A percentile compares a stretch with the other conserved stretches of the same genome.
Evolutionary conservation across 305 asterid genomes (phyloP).

Genomic region (Striga hermonthica): DNA sequence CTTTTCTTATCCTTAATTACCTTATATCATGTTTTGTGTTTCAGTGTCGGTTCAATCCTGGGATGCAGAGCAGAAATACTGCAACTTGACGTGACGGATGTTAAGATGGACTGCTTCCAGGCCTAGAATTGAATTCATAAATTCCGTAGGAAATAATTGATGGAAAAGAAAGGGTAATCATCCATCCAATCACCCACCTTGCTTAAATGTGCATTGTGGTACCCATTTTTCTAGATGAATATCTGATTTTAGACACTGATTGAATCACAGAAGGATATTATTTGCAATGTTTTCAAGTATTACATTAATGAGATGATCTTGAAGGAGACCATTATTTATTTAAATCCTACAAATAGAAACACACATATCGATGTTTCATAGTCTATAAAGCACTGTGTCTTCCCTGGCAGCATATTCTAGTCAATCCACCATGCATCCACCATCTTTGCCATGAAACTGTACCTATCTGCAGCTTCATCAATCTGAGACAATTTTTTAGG

Average conservation of each 20-base stretch:
- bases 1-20: not conserved
- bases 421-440: constrained; percentile 71
- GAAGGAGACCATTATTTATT: not conserved
- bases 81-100: constrained; percentile 94
- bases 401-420: constrained; percentile 7
- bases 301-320: not conserved
- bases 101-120: constrained; percentile 93
- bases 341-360: not conserved
- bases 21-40: constrained; percentile 5
- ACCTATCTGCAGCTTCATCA: constrained; percentile 74
- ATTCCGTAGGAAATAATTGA: too few relatives aligned
- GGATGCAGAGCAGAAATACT: constrained; percentile 92
- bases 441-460: constrained; percentile 77
- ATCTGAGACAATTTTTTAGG: constrained; percentile 40
- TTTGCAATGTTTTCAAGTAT: not conserved
- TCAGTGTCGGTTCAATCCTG: constrained; percentile 83
- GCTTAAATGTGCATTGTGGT: not conserved
- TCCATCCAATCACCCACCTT: too few relatives aligned
- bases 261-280: not conserved
- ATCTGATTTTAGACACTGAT: too few relatives aligned
- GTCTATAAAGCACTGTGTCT: too few relatives aligned
- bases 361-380: too few relatives aligned
- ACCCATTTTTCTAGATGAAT: not conserved
- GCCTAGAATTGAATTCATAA: constrained; percentile 21
- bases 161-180: too few relatives aligned